Conservation (phyloP, 371 early-diverging fungal genomes). For the Apophysomyces ossiformis region DNA sequence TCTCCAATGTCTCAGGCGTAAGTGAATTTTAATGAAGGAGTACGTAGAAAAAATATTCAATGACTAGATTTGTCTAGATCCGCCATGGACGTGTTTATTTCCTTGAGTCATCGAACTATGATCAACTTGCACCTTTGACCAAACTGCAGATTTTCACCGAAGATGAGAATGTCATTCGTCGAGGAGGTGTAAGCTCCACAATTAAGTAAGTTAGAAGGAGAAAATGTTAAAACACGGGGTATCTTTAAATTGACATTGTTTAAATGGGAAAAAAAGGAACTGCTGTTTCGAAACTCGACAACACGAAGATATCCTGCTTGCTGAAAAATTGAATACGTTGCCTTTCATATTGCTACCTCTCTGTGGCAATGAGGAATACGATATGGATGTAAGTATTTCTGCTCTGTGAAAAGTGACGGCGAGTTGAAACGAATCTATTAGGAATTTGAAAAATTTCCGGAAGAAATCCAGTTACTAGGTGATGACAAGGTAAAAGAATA, state of each 20-base stretch:
- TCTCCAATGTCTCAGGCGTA: slow-evolving; percentile 85
- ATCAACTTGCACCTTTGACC: slow-evolving; percentile 71
- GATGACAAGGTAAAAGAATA: slow-evolving; percentile 64
- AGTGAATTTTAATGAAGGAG: slow-evolving; percentile 13
- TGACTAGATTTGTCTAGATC: slow-evolving; percentile 35
- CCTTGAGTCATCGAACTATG: slow-evolving; percentile 58
- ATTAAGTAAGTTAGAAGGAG: slow-evolving; percentile 65
- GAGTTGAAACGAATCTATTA: slow-evolving; percentile 22
- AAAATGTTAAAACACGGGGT: not conserved
- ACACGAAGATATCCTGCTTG: slow-evolving; percentile 69
- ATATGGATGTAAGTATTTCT: slow-evolving; percentile 63
- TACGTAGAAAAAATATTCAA: not conserved
- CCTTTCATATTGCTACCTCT: slow-evolving; percentile 90
- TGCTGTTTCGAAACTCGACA: slow-evolving; percentile 80
- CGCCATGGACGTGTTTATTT: slow-evolving; percentile 78
- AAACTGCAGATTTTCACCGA: slow-evolving; percentile 88
- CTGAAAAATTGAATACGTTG: slow-evolving; percentile 74
- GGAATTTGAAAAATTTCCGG: slow-evolving; percentile 94
- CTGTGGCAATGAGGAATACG: slow-evolving; percentile 91
- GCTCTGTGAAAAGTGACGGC: not conserved
- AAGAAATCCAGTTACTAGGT: slow-evolving; percentile 87
- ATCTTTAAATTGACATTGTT: too few species aligned
- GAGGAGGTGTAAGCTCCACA: slow-evolving; percentile 85
- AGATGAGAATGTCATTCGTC: slow-evolving; percentile 80
- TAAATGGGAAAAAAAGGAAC: slow-evolving; percentile 56